These are phyloP conservation scores for Chalciporus sp. DNA, from an alignment of 1,284 basidiomycete genomes.

Conservation along the genomic window DNA sequence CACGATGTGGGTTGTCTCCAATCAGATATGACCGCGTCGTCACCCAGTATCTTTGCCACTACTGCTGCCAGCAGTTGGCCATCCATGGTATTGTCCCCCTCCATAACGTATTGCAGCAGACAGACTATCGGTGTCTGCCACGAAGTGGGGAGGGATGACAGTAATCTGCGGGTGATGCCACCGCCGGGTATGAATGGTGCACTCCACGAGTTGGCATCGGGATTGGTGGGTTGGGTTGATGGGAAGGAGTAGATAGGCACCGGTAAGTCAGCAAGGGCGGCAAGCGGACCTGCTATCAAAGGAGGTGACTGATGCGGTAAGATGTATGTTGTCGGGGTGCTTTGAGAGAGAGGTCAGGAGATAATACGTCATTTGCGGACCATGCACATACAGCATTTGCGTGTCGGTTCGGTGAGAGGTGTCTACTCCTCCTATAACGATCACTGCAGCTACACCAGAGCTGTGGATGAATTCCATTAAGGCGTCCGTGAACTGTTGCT, in stretches of 20 bases:
- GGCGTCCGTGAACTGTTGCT: conserved; percentile 64
- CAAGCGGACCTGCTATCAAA: conserved; percentile 42
- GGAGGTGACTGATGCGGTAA: conserved; percentile 43
- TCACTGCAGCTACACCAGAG: conserved; percentile 49
- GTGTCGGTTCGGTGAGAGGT: conserved; percentile 70
- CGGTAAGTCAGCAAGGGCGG: conserved; percentile 42
- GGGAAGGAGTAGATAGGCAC: conserved; percentile 56
- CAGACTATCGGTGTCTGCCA: conserved; percentile 61
- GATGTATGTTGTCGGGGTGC: conserved; percentile 63
- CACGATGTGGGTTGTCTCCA: conserved; percentile 70
- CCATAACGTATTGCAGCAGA: conserved; percentile 68
- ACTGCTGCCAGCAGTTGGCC: conserved; percentile 63
- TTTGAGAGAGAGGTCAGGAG: conserved; percentile 36
- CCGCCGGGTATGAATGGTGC: conserved; percentile 74
- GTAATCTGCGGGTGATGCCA: conserved; percentile 67
- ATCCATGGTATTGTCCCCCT: conserved; percentile 79
- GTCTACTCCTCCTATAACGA: conserved; percentile 77
- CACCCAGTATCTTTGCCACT: conserved; percentile 50
- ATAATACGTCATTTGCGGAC: conserved; percentile 34
- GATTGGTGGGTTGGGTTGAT: conserved; percentile 36
- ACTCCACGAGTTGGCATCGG: conserved; percentile 32
- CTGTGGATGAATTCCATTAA: conserved; percentile 56
- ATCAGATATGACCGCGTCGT: conserved; percentile 30
- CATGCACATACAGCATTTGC: conserved; percentile 67
- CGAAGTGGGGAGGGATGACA: conserved; percentile 53